phyloP scores from a whole-genome alignment of 148 eudicot genomes.

The Diospyros lotus region DNA sequence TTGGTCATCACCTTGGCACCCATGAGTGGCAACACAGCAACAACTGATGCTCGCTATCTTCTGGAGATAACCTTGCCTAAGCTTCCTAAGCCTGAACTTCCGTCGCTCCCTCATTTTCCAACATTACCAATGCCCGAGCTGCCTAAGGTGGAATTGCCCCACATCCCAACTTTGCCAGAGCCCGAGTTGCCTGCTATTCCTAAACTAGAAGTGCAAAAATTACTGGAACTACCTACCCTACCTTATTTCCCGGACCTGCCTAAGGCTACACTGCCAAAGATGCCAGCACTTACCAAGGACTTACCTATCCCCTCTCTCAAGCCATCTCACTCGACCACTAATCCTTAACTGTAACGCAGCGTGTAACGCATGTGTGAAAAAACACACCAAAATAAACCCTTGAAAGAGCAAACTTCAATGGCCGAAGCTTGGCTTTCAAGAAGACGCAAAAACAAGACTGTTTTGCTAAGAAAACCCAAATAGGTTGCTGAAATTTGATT shows the following conservation, averaged over 20 bases:
- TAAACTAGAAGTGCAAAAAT: conserved; percentile 9
- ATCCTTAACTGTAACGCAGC: neutral
- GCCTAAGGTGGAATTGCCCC: conserved; percentile 10
- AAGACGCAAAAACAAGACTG: too few relatives aligned
- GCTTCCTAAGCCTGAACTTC: conserved; percentile 15
- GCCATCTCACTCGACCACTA: neutral
- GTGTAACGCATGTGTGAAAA: too few relatives aligned
- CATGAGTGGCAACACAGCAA: neutral
- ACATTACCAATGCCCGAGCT: conserved; percentile 10
- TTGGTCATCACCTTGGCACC: conserved; percentile 12
- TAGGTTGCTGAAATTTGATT: too few relatives aligned
- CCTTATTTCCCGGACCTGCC: neutral
- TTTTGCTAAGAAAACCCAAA: too few relatives aligned
- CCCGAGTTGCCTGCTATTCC: neutral
- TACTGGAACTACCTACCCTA: conserved; percentile 2
- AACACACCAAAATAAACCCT: too few relatives aligned
- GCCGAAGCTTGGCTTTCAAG: too few relatives aligned
- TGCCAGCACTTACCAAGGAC: conserved; percentile 2
- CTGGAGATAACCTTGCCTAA: conserved; percentile 19
- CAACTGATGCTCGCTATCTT: conserved; percentile 17
- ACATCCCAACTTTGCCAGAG: neutral
- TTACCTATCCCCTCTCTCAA: conserved; percentile 3
- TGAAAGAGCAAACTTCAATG: too few relatives aligned
- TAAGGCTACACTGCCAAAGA: neutral
- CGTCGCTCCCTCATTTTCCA: too few relatives aligned